phyloP scores from a whole-genome alignment of 2,329 filamentous ascomycete species.

The Diaporthe citrichinensis region DNA sequence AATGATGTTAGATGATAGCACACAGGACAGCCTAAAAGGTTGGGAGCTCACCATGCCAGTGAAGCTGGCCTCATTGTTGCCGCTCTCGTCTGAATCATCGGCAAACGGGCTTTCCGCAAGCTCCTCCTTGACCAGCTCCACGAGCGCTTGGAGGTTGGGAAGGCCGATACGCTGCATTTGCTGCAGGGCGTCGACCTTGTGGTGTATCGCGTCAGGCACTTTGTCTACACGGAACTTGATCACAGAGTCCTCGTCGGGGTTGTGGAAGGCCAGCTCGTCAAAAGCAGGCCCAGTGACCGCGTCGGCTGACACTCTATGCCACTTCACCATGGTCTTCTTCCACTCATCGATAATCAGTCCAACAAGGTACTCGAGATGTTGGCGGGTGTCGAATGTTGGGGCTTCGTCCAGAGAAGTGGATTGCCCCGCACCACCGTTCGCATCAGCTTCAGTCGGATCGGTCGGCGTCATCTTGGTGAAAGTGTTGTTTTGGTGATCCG shows the following conservation, averaged over 20 bases:
- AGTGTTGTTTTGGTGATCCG: too few relatives aligned
- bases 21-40: not conserved
- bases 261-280: not conserved
- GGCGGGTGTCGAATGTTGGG: not conserved
- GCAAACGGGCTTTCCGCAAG: not conserved
- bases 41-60: constrained; percentile 7
- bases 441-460: not conserved
- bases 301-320: not conserved
- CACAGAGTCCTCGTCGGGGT: not conserved
- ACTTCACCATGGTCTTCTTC: not conserved
- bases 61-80: not conserved
- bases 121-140: not conserved
- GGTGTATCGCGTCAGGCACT: not conserved
- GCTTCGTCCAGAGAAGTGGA: not conserved
- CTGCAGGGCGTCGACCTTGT: not conserved
- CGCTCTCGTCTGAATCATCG: not conserved
- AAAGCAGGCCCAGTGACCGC: too few relatives aligned
- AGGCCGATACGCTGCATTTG: not conserved
- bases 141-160: not conserved
- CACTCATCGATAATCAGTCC: not conserved
- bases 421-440: not conserved
- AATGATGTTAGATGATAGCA: not conserved
- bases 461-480: not conserved
- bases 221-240: not conserved
- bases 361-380: constrained; percentile 3